These are phyloP conservation scores for Aspergillus nomiae DNA, from an alignment of 2,329 filamentous ascomycete species.

Conservation along the genomic window DNA sequence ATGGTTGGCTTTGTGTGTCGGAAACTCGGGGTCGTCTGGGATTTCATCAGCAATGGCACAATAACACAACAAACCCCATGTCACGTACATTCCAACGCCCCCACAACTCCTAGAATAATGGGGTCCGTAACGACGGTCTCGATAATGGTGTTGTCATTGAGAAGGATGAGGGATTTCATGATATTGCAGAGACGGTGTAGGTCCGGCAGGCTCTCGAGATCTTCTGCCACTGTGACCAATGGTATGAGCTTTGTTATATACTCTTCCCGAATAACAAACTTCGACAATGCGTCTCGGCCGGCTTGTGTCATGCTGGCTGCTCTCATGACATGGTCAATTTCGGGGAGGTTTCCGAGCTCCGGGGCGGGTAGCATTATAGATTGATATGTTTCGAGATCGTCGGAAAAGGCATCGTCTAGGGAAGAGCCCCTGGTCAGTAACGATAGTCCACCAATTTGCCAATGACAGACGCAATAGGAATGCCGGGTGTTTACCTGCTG, in stretches of 20 bases:
- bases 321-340: slow-evolving; percentile 84
- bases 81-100: slow-evolving; percentile 78
- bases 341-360: slow-evolving; percentile 76
- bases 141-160: slow-evolving; percentile 94
- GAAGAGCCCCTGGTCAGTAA: slow-evolving; percentile 6
- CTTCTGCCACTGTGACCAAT: slow-evolving; percentile 84
- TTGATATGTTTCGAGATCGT: slow-evolving; percentile 77
- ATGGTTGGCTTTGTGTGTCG: slow-evolving; percentile 95
- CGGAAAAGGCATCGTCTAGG: slow-evolving; percentile 81
- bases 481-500: slow-evolving; percentile 55
- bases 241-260: slow-evolving; percentile 87
- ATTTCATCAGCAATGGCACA: slow-evolving; percentile 30
- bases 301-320: slow-evolving; percentile 71
- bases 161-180: slow-evolving; percentile 91
- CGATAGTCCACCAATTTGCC: background rate
- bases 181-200: slow-evolving; percentile 94
- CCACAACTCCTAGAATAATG: slow-evolving; percentile 87
- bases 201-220: slow-evolving; percentile 82
- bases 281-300: slow-evolving; percentile 83
- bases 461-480: background rate
- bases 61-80: background rate
- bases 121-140: slow-evolving; percentile 90
- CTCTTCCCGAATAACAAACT: slow-evolving; percentile 80
- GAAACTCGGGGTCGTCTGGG: slow-evolving; percentile 89
- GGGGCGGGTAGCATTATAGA: slow-evolving; percentile 75